A percentile compares a stretch with the other conserved stretches of the same genome.
Evolutionary conservation across 2,329 filamentous ascomycete genomes (phyloP).

Genomic region (Dothideomycetes sp.): DNA sequence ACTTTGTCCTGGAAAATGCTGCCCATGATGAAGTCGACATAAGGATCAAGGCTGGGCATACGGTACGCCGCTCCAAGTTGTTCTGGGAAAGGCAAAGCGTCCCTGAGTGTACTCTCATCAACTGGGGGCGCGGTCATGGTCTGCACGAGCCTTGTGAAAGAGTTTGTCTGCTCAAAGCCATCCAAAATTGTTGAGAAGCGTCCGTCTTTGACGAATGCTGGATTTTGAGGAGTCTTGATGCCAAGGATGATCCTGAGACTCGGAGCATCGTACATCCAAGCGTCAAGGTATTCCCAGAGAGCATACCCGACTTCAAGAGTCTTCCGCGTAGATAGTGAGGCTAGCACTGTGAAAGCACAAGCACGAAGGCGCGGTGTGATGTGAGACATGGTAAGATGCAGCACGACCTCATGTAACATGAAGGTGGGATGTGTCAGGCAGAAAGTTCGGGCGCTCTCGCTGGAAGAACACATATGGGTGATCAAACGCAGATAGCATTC

Average conservation of each 20-base stretch:
- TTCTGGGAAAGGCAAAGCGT: slow-evolving; percentile 79
- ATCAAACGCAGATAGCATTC: slow-evolving; percentile 88
- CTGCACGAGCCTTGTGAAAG: slow-evolving; percentile 71
- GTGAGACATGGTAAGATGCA: slow-evolving; percentile 62
- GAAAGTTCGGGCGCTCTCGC: slow-evolving; percentile 61
- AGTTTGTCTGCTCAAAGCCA: slow-evolving; percentile 75
- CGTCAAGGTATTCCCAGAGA: slow-evolving; percentile 74
- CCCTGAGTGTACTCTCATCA: slow-evolving; percentile 54
- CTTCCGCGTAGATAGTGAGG: slow-evolving; percentile 68
- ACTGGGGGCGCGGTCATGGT: slow-evolving; percentile 59
- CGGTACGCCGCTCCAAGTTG: slow-evolving; percentile 68
- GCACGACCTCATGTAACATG: slow-evolving; percentile 63
- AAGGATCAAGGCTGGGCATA: slow-evolving; percentile 79
- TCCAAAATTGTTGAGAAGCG: slow-evolving; percentile 59
- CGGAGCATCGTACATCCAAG: slow-evolving; percentile 57
- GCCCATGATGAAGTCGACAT: slow-evolving; percentile 83
- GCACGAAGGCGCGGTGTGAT: slow-evolving; percentile 71
- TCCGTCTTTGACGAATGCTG: slow-evolving; percentile 9
- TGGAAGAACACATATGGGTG: slow-evolving; percentile 69
- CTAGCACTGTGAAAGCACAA: slow-evolving; percentile 71
- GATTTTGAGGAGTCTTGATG: slow-evolving; percentile 6
- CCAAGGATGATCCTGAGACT: slow-evolving; percentile 7
- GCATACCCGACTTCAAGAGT: slow-evolving; percentile 54
- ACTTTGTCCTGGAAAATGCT: slow-evolving; percentile 44
- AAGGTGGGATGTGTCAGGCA: slow-evolving; percentile 60